Evolutionary conservation across 2,329 filamentous ascomycete species (phyloP).

Genomic region (Diplocarpon rosae): DNA sequence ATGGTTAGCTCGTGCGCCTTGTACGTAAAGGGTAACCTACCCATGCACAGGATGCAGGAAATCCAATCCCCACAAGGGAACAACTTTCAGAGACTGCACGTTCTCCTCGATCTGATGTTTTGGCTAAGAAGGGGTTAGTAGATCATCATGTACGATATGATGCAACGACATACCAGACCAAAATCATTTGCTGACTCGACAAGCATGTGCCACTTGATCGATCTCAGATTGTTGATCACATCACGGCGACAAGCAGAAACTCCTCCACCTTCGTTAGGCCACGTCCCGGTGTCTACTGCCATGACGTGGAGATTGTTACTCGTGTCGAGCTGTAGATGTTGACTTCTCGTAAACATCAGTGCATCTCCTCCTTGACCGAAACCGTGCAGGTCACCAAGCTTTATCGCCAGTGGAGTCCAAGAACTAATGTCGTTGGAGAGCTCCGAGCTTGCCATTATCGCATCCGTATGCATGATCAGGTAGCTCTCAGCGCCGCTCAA

Average conservation of each 20-base stretch:
- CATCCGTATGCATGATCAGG: constrained; percentile 28
- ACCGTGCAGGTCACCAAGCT: constrained; percentile 29
- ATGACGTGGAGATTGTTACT: constrained; percentile 32
- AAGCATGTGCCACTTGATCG: constrained; percentile 40
- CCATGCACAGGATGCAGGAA: constrained; percentile 39
- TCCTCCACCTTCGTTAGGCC: constrained; percentile 31
- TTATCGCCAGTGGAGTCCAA: constrained; percentile 29
- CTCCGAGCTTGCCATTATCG: constrained; percentile 27
- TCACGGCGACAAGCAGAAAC: constrained; percentile 40
- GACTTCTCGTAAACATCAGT: constrained; percentile 28
- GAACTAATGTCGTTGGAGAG: constrained; percentile 26
- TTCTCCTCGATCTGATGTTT: constrained; percentile 25
- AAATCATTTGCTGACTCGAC: constrained; percentile 41
- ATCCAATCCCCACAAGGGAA: constrained; percentile 40
- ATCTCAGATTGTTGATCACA: constrained; percentile 37
- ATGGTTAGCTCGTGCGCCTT: neutral
- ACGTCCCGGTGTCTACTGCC: constrained; percentile 25
- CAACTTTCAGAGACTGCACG: constrained; percentile 37
- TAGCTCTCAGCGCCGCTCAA: constrained; percentile 31
- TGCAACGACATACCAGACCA: constrained; percentile 30
- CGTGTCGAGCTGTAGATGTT: constrained; percentile 32
- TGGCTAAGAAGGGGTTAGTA: neutral
- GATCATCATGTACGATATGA: neutral
- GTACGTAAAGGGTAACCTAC: constrained; percentile 26
- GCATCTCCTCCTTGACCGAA: constrained; percentile 31